Percentiles rank a stretch among this genome's conserved stretches.
Conservation (phyloP, 352 stramenopile genomes). For the Globisporangium barbulae region DNA sequence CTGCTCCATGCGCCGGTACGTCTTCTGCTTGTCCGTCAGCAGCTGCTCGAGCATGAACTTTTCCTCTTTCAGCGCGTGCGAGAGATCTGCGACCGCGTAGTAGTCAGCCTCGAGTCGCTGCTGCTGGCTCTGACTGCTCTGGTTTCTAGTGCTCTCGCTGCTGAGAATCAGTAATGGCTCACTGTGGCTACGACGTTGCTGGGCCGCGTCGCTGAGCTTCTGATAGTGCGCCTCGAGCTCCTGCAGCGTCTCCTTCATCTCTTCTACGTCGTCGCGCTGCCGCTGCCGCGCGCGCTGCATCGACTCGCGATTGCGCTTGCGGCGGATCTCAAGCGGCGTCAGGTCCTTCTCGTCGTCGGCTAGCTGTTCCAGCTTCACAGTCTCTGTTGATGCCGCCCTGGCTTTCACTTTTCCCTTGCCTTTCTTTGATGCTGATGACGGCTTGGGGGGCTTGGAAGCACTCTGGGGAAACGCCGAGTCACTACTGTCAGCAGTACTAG, state of each 20-base stretch:
- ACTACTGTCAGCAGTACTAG: not conserved
- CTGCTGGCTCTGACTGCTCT: not conserved
- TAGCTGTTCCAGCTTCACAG: slow-evolving; percentile 5
- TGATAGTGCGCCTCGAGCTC: slow-evolving; percentile 45
- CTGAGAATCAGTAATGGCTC: not conserved
- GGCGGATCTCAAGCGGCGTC: slow-evolving; percentile 43
- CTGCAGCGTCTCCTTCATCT: slow-evolving; percentile 45
- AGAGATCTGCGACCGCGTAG: slow-evolving; percentile 47
- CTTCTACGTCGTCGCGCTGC: slow-evolving; percentile 44
- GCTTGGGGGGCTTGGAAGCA: not conserved
- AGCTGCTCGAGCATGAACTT: slow-evolving; percentile 52
- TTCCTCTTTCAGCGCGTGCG: slow-evolving; percentile 53
- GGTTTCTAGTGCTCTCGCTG: not conserved
- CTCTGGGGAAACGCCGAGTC: not conserved
- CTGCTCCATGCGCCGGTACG: slow-evolving; percentile 21
- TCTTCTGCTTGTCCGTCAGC: slow-evolving; percentile 23
- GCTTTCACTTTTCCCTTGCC: not conserved
- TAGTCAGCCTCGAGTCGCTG: slow-evolving; percentile 40
- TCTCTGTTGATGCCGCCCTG: not conserved
- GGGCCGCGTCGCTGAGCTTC: slow-evolving; percentile 32
- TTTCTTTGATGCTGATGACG: slow-evolving; percentile 9
- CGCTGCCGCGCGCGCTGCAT: slow-evolving; percentile 45
- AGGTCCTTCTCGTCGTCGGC: slow-evolving; percentile 32
- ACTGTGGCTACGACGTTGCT: slow-evolving; percentile 21
- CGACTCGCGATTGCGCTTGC: slow-evolving; percentile 54